Base-by-base conservation (phyloP, 2,329 filamentous ascomycete species). In the Leptographium lundbergii region DNA sequence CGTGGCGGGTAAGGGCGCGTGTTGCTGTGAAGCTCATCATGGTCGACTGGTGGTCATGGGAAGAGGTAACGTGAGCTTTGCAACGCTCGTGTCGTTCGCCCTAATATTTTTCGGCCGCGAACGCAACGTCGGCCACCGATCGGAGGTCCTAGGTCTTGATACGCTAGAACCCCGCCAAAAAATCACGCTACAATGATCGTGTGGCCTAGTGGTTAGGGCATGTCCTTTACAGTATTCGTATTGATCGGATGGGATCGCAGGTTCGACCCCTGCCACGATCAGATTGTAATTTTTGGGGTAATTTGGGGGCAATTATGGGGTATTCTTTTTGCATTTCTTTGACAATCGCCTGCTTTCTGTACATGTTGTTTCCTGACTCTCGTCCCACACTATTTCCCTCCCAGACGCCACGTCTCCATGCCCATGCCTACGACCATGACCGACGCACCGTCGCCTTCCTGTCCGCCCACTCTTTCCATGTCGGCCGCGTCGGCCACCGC, bases 401-500 rank as follows among this genome's bases (percentile, higher is more conserved):
- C 54, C 48, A 59, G 65, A 9, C 58, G 52, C 77, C 76, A 79
- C 13, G 73, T 63, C 67, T 79, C 77, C 65, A 78, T 67, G 1
- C 77, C 77, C 25, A 78, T 74, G 2, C 77, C 77, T 1, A 70
- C 75, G 1, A 78, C 68, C 57, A 78, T 70, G 11, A 62, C 63
- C 17, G 47, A 60, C 25, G 9, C 14, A 3, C 34, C 32, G 14
- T 39, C 13, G 36, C 13, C 36, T 3, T 39, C 36, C 36, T 39
- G 36, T 39, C 14, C 36, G 5, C 7, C 24, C 29, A 79, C 63
- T 29, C 74, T 65, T 62, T 73, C 76, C 36, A 85, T 58, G 56
- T 77, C 80, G 4, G 80, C 81, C 1, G 81, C 73, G 62, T 86
- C 83, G 25, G 82, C 81, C 6, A 86, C 75, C n/a, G 79, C 76